A percentile compares a stretch with the other conserved stretches of the same genome.
phyloP scores from a whole-genome alignment of 2,329 filamentous ascomycete species.

The Metarhizium brunneum region DNA sequence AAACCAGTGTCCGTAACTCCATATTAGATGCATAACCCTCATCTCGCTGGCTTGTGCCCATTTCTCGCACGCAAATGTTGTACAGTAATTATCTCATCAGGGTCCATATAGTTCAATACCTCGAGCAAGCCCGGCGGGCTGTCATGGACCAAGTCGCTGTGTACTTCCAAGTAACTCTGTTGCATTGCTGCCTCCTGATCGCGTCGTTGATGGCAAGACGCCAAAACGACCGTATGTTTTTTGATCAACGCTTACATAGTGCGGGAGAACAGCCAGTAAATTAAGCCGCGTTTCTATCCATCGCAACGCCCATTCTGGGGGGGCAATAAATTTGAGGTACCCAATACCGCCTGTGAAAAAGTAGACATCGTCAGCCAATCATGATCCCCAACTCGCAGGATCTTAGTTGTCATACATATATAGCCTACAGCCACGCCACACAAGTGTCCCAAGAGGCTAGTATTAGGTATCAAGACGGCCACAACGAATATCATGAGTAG shows the following conservation, averaged over 20 bases:
- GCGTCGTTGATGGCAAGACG: conserved; percentile 57
- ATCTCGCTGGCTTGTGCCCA: background rate
- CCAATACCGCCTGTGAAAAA: conserved; percentile 61
- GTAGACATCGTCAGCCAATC: background rate
- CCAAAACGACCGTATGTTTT: conserved; percentile 93
- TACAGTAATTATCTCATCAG: background rate
- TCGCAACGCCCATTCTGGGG: conserved; percentile 77
- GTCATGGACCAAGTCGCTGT: conserved; percentile 61
- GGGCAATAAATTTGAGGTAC: conserved; percentile 81
- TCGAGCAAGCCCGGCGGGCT: background rate
- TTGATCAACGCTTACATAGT: conserved; percentile 91
- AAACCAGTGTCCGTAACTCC: background rate
- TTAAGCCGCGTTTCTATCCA: conserved; percentile 88
- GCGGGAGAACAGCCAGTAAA: conserved; percentile 71
- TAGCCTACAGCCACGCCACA: conserved; percentile 81
- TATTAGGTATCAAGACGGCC: conserved; percentile 67
- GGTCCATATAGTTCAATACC: background rate
- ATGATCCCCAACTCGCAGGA: background rate
- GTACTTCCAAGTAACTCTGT: conserved; percentile 52
- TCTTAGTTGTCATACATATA: conserved; percentile 53
- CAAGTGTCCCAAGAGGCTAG: conserved; percentile 78
- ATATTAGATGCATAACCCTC: background rate
- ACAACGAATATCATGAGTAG: conserved; percentile 67
- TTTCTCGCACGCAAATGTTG: background rate
- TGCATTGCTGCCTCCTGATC: conserved; percentile 32